phyloP scores from a whole-genome alignment of 495 filamentous ascomycete genomes.

The Viridothelium virens region DNA sequence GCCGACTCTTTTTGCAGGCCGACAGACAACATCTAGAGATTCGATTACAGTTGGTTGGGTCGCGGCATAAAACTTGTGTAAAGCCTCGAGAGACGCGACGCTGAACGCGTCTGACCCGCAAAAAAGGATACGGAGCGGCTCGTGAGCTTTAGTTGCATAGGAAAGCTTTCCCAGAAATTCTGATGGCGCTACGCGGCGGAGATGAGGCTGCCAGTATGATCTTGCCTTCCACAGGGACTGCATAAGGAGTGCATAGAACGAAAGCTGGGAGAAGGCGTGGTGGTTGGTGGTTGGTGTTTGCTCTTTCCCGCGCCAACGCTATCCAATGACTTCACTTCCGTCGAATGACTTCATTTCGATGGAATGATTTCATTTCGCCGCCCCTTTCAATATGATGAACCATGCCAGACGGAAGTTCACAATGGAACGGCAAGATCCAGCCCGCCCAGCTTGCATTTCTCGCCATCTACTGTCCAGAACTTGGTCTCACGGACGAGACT shows the following conservation, averaged over 20 bases:
- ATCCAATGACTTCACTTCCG: background rate
- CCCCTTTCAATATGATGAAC: background rate
- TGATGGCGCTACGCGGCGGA: background rate
- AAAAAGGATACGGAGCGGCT: slow-evolving; percentile 83
- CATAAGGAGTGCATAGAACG: background rate
- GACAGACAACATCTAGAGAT: slow-evolving; percentile 83
- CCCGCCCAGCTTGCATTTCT: slow-evolving; percentile 84
- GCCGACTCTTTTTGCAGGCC: slow-evolving; percentile 66
- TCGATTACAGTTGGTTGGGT: slow-evolving; percentile 46
- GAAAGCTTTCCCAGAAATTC: background rate
- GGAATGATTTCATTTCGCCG: too few species aligned
- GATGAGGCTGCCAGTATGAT: background rate
- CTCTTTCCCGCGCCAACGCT: background rate
- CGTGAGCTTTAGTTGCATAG: slow-evolving; percentile 34
- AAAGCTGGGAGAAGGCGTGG: background rate
- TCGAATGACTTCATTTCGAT: background rate
- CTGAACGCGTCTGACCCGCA: slow-evolving; percentile 94
- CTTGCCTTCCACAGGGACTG: background rate
- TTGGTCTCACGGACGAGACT: slow-evolving; percentile 83
- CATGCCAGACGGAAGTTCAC: slow-evolving; percentile 8
- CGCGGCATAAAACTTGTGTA: slow-evolving; percentile 53
- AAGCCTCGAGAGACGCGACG: slow-evolving; percentile 63
- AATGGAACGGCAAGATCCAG: slow-evolving; percentile 38
- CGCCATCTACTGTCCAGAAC: slow-evolving; percentile 85
- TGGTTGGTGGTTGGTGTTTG: background rate